Evolutionary conservation across 2,329 filamentous ascomycete genomes (phyloP).

Genomic region (Sporothrix globosa): DNA sequence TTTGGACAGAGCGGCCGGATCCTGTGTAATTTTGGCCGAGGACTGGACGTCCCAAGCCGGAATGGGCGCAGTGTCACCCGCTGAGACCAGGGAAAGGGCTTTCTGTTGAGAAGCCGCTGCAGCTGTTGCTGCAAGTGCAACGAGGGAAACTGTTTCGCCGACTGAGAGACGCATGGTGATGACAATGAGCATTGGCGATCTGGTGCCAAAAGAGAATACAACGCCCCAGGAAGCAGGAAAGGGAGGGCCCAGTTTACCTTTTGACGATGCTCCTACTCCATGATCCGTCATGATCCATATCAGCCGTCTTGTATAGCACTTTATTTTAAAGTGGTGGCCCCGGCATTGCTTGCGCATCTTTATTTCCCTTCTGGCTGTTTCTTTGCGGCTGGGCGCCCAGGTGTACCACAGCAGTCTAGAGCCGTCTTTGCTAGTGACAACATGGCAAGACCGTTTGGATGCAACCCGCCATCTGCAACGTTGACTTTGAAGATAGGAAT

Average conservation of each 20-base stretch:
- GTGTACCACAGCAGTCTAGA: background rate
- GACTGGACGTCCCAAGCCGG: constrained; percentile 57
- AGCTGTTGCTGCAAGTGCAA: background rate
- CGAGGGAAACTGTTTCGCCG: background rate
- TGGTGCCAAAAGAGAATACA: too few species aligned
- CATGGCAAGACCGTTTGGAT: background rate
- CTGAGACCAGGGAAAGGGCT: background rate
- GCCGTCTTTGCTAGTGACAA: background rate
- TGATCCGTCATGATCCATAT: background rate
- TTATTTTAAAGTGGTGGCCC: background rate
- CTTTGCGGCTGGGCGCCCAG: constrained; percentile 1
- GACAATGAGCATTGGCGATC: too few species aligned
- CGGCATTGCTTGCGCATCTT: constrained; percentile 7
- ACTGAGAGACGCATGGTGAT: background rate
- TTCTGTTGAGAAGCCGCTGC: background rate
- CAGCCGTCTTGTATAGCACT: constrained; percentile 8
- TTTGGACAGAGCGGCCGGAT: constrained; percentile 48
- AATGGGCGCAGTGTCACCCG: constrained; percentile 44
- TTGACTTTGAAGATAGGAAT: background rate
- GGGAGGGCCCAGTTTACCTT: background rate
- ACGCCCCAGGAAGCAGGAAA: too few species aligned
- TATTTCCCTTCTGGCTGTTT: constrained; percentile 14
- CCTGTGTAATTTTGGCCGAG: constrained; percentile 43
- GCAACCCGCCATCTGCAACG: constrained; percentile 19
- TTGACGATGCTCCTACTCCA: background rate